Evolutionary conservation across 1,284 basidiomycete species (phyloP).

Genomic region (Amylostereum areolatum): DNA sequence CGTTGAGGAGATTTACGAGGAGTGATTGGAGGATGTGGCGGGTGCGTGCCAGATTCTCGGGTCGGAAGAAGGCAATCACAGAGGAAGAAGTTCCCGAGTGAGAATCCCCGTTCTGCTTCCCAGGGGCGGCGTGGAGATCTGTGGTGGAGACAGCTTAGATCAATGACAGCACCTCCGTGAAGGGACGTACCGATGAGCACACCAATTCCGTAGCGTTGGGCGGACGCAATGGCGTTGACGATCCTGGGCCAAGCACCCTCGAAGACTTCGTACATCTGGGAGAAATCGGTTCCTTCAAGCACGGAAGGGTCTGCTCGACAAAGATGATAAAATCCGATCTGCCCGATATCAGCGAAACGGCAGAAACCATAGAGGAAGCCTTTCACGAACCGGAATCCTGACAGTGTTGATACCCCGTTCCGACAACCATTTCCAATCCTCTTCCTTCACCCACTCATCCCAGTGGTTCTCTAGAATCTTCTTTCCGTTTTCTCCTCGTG

Average conservation of each 20-base stretch:
- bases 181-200: slow-evolving; percentile 62
- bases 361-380: slow-evolving; percentile 9
- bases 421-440: slow-evolving; percentile 72
- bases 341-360: slow-evolving; percentile 7
- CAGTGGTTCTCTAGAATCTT: slow-evolving; percentile 71
- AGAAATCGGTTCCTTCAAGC: slow-evolving; percentile 71
- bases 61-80: slow-evolving; percentile 42
- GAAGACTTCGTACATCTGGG: slow-evolving; percentile 52
- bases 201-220: slow-evolving; percentile 62
- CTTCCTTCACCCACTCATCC: slow-evolving; percentile 71
- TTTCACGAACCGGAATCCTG: slow-evolving; percentile 64
- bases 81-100: slow-evolving; percentile 59
- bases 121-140: slow-evolving; percentile 74
- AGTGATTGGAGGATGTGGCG: slow-evolving; percentile 42
- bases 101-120: slow-evolving; percentile 67
- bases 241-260: slow-evolving; percentile 72
- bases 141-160: slow-evolving; percentile 5
- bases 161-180: neutral
- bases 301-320: slow-evolving; percentile 57
- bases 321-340: slow-evolving; percentile 81
- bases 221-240: slow-evolving; percentile 58
- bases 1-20: slow-evolving; percentile 37
- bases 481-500: slow-evolving; percentile 54
- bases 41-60: slow-evolving; percentile 52
- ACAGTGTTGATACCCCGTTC: slow-evolving; percentile 79